Base-by-base conservation (phyloP, 352 stramenopile species). In the Phytopythium kandeliae region DNA sequence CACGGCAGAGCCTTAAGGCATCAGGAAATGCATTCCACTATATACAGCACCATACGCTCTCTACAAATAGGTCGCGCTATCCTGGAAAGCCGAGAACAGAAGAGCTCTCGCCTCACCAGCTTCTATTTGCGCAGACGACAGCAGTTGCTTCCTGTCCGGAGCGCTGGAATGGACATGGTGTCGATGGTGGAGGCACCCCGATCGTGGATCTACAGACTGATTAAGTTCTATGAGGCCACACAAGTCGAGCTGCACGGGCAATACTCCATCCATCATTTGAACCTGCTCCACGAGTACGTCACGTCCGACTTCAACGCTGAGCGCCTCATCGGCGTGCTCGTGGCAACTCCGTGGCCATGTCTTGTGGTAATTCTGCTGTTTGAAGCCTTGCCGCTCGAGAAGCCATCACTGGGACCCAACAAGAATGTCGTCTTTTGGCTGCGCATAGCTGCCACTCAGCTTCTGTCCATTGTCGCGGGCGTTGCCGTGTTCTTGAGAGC, bases 361-460 rank as follows among this genome's bases (percentile, higher is more conserved):
- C 34, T 70, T 3, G 22, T 58, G 4, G 51, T 63, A 3, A 57
- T 63, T 2, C 24, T 55, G 25, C 13, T 62, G 15, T 34, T 58
- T 6, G 65, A 74, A 19, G 47, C 62, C 21, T 48, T 55, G n/a
- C 42, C 48, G 12, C 43, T 70, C 12, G 35, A 57, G 1, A n/a
- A 48, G 15, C 51, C 52, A 9, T 41, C 47, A 1, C 48, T 55
- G 26, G 55, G 61, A 11, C 22, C 47, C 21, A 7, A 45, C 4
- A 21, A 41, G 6, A 74, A 62, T 10, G 42, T 36, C 4, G 26
- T 52, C 13, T 54, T 58, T 31, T 63, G 56, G 56, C 21, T 48
- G 19, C 37, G 56, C 15, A 40, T 38, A 2, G 31, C 15, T 7
- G 40, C 54, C 11, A 37, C 43, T 48, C 12, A 58, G 36, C 15